These are phyloP conservation scores for Penicillium silybi DNA, from an alignment of 495 filamentous ascomycete species.

Conservation along the genomic window DNA sequence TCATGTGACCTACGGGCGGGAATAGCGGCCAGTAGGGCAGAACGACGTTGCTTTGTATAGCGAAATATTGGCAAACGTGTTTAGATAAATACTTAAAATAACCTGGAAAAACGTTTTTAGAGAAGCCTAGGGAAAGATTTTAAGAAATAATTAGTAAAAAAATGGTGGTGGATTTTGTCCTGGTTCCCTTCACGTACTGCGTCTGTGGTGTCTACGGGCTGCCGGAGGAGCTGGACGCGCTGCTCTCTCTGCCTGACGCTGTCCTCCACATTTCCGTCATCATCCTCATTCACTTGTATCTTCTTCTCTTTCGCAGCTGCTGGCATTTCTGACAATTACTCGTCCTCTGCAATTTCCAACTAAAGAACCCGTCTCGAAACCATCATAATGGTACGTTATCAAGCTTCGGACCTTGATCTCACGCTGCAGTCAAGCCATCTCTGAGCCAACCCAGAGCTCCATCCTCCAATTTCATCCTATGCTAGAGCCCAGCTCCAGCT, in stretches of 20 bases:
- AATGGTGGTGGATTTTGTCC: no score
- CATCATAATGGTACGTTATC: slow-evolving; percentile 35
- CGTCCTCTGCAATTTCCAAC: not conserved
- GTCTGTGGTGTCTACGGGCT: slow-evolving; percentile 17
- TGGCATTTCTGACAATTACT: not conserved
- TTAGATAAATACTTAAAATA: no score
- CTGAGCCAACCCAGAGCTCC: slow-evolving; percentile 1
- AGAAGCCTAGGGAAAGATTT: no score
- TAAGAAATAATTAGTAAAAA: no score
- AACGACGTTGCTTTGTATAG: no score
- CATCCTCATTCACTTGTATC: slow-evolving; percentile 7
- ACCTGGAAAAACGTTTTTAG: no score
- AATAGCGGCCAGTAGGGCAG: no score
- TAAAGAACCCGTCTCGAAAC: slow-evolving; percentile 3
- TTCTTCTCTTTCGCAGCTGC: slow-evolving; percentile 1
- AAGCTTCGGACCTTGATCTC: slow-evolving; percentile 18
- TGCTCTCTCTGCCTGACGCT: slow-evolving; percentile 29
- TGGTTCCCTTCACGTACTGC: no score
- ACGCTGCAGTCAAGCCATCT: slow-evolving; percentile 9
- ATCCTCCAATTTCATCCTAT: not conserved
- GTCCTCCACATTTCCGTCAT: slow-evolving; percentile 21
- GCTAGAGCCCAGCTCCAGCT: not conserved
- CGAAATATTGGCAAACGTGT: no score
- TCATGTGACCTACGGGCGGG: slow-evolving; percentile 37
- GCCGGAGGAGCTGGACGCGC: slow-evolving; percentile 40